Evolutionary conservation across 129 eudicot species (phyloP).

Genomic region (Flaveria bidentis): DNA sequence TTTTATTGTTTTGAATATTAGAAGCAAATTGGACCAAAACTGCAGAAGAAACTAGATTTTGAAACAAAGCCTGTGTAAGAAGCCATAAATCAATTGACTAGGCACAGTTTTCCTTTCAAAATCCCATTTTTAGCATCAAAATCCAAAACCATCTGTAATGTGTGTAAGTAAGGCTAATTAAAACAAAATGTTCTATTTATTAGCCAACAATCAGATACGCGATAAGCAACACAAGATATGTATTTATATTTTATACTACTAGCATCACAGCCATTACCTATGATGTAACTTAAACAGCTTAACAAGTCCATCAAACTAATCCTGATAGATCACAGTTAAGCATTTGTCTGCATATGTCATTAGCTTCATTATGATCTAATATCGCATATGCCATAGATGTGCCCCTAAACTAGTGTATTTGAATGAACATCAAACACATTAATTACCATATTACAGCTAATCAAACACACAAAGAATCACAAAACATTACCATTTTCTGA

Average conservation of each 20-base stretch:
- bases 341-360: neutral
- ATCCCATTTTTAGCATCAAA: neutral
- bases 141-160: neutral
- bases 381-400: neutral
- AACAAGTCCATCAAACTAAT: neutral
- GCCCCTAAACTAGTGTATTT: neutral
- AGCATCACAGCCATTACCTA: neutral
- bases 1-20: neutral
- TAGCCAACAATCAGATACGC: neutral
- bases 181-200: neutral
- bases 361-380: neutral
- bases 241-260: neutral
- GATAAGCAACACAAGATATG: too few relatives aligned
- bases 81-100: slow-evolving; percentile 5
- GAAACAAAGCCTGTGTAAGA: neutral
- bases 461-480: neutral
- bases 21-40: neutral
- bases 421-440: neutral
- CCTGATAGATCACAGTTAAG: neutral
- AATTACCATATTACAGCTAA: neutral
- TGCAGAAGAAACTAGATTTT: neutral
- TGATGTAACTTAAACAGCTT: neutral
- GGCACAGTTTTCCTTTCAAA: neutral
- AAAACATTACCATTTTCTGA: slow-evolving; percentile 34
- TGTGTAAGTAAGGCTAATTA: neutral